Base-by-base conservation (phyloP, 176 grass and related monocot genomes). In the Tillandsia leiboldiana region DNA sequence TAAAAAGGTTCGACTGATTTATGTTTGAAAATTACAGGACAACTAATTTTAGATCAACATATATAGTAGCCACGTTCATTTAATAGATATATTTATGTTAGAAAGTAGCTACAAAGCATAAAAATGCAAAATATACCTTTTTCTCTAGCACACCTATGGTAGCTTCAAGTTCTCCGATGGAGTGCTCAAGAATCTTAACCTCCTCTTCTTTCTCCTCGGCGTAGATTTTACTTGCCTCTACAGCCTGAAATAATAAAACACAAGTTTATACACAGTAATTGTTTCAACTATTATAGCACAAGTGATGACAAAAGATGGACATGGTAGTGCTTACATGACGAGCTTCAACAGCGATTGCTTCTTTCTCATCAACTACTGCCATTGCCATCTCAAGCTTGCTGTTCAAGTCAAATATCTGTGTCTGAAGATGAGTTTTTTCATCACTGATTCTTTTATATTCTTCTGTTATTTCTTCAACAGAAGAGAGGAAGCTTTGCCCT, bases 141-240 rank as follows among this genome's bases (percentile, higher is more conserved):
- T 81, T 78, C 75, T 96, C 91, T 8, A 96, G 79, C 70, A 90
- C 73, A 85, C 75, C 82, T 78, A 96, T 85, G 47, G 91, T 96
- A 67, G 75, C 79, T 83, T 96, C 91, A 85, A 96, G 91, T 80
- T 87, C 91, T 67, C 77, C 73, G 68, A 96, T 73, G 18, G 87
- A 96, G 76, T 53, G 82, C 80, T 96, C 87, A 83, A 96, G 87
- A 82, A 90, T 84, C 26, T 80, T 90, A 74, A 96, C 87, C 51
- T 96, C 91, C 66, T 87, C 83, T 69, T 90, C 91, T 83, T 96
- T 96, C 67, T 96, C 87, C 71, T 96, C 78, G 42, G 79, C 87
- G 26, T 85, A 82, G 11, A 85, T 73, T 78, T 90, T 96, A 82
- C 84, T 87, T 61, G 64, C 73, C 80, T 96, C 87, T 73, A 79